Evolutionary conservation across 495 filamentous ascomycete species (phyloP), one percentile per base, ranked within the genome.

Genomic region (Penicillium roqueforti): DNA sequence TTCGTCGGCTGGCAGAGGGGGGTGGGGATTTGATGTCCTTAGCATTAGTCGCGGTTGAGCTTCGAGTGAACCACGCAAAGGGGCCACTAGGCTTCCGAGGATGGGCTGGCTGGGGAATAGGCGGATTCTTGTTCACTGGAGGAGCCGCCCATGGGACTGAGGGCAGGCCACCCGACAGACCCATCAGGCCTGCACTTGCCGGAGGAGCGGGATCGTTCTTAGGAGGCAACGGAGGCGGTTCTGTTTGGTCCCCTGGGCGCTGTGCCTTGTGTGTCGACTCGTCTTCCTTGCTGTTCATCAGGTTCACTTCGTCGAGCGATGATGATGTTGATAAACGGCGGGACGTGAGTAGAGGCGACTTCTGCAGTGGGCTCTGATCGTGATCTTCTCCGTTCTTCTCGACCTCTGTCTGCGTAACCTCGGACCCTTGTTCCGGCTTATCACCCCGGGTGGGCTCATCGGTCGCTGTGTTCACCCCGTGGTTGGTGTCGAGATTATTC

Each of bases 61-160:
- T 86, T 55, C 90, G 78, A n/a, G 88, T 91, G 43, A 95, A 79
- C 88, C 88, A 93, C 18, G 88, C 83, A 55, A 92, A 95, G 0
- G 90, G 89, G 51, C 87, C 85, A 39, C 85, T 88, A 20, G 89
- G 73, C 65, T 90, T 92, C 66, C 87, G 78, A 29, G 79, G 55
- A 4, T 77, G 68, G 20, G 73, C 71, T 25, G 78, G 71, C 23
- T 73, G 70, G 29, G 79, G 67, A 38, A 68, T 61, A 26, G 71
- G 60, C 45, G 61, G 63, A 34, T 67, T 68, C 51, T 75, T 74
- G 46, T 71, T 70, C 26, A 68, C 62, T 42, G 71, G 71, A 49
- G 72, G 68, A 31, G 67, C 53, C 54, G 29, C 74, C 80, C 79
- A 83, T 56, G 78, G 76, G 23, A 80, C 65, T n/a, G 78, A 74